Percentiles rank a stretch among this genome's conserved stretches.
Conservation (phyloP, 2,329 filamentous ascomycete species). For the Simplicillium sp. region DNA sequence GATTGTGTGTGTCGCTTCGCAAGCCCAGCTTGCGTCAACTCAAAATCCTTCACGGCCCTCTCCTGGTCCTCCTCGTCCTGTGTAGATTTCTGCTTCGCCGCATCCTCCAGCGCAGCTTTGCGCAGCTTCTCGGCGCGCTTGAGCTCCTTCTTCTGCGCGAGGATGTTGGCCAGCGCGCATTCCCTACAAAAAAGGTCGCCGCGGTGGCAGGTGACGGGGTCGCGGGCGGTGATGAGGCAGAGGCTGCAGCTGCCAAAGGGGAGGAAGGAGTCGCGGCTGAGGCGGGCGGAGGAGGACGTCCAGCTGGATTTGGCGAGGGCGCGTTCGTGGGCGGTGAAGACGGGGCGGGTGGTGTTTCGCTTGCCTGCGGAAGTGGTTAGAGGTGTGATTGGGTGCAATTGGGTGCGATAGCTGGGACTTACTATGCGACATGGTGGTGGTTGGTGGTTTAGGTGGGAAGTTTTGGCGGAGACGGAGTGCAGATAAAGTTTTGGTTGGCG, state of each 20-base stretch:
- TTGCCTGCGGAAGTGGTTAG: slow-evolving; percentile 50
- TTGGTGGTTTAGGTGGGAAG: neutral
- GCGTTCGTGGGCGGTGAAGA: slow-evolving; percentile 91
- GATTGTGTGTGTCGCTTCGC: slow-evolving; percentile 23
- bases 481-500: neutral
- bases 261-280: slow-evolving; percentile 84
- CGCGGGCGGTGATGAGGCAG: slow-evolving; percentile 71
- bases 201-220: slow-evolving; percentile 73
- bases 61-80: slow-evolving; percentile 61
- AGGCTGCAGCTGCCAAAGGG: slow-evolving; percentile 83
- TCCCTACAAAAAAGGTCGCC: slow-evolving; percentile 94
- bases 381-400: neutral
- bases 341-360: slow-evolving; percentile 81
- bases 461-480: neutral
- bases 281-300: slow-evolving; percentile 72
- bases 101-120: slow-evolving; percentile 52
- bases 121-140: slow-evolving; percentile 64
- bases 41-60: slow-evolving; percentile 71
- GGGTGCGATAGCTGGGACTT: slow-evolving; percentile 13
- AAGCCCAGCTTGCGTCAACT: slow-evolving; percentile 69
- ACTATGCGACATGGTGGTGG: slow-evolving; percentile 40
- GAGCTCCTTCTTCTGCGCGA: slow-evolving; percentile 85
- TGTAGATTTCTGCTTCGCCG: slow-evolving; percentile 46
- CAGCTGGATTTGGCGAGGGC: slow-evolving; percentile 72
- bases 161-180: slow-evolving; percentile 84